Percentiles rank a stretch among this genome's conserved stretches.
Conservation (phyloP, 176 grass and related monocot genomes). For the Musa troglodytarum region DNA sequence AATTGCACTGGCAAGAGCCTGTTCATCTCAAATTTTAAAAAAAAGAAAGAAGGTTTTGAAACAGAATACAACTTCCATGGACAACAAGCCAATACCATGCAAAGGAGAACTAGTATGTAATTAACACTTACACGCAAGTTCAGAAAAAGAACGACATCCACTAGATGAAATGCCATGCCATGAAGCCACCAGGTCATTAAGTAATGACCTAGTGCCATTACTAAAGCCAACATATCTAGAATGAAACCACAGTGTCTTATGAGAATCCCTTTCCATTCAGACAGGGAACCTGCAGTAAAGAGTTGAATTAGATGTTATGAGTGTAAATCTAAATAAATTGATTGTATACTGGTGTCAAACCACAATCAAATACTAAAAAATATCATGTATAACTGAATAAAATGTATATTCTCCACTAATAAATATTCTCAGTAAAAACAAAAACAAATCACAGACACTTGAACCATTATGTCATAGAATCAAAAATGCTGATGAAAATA, state of each 20-base stretch:
- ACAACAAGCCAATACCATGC: background rate
- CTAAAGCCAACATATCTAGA: slow-evolving; percentile 62
- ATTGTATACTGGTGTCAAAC: background rate
- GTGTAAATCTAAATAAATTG: background rate
- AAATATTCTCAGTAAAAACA: background rate
- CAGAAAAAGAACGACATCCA: slow-evolving; percentile 78
- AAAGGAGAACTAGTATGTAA: slow-evolving; percentile 7
- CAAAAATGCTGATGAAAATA: too few species aligned
- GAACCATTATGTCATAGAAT: background rate
- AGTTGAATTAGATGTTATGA: slow-evolving; percentile 1
- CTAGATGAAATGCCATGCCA: slow-evolving; percentile 93
- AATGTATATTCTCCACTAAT: too few species aligned
- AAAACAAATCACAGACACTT: background rate
- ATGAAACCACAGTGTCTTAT: slow-evolving; percentile 82
- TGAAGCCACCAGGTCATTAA: slow-evolving; percentile 87
- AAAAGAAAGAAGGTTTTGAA: slow-evolving; percentile 6
- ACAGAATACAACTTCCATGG: slow-evolving; percentile 16
- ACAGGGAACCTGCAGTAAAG: slow-evolving; percentile 61
- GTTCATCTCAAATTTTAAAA: slow-evolving; percentile 26
- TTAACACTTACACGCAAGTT: slow-evolving; percentile 74
- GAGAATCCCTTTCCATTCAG: slow-evolving; percentile 76
- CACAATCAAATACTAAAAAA: background rate
- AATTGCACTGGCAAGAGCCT: slow-evolving; percentile 79
- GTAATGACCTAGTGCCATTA: slow-evolving; percentile 82
- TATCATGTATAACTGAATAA: background rate